Evolutionary conservation across 768 basidiomycete species (phyloP).

Genomic region (Leccinum imitatum): DNA sequence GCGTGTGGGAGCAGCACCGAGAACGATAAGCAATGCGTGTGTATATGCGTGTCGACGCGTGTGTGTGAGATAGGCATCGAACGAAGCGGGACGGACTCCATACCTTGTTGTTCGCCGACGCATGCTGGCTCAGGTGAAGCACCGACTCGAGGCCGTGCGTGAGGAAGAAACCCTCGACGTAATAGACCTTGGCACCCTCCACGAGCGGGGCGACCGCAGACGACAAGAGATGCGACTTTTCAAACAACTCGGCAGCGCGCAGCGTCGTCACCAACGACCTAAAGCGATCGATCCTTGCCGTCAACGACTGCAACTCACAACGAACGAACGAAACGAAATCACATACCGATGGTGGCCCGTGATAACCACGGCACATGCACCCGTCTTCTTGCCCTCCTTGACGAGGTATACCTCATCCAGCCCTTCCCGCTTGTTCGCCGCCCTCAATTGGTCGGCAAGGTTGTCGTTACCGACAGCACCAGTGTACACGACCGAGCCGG

Average conservation of each 20-base stretch:
- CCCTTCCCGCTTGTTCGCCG: constrained; percentile 90
- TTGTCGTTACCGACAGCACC: constrained; percentile 93
- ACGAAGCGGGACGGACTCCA: neutral
- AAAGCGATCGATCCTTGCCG: neutral
- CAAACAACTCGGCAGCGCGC: constrained; percentile 88
- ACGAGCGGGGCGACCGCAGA: constrained; percentile 74
- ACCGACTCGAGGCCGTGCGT: constrained; percentile 83
- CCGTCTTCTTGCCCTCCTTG: constrained; percentile 83
- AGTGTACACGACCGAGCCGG: constrained; percentile 85
- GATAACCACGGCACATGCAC: constrained; percentile 94
- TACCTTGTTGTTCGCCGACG: constrained; percentile 76
- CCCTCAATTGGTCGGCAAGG: constrained; percentile 85
- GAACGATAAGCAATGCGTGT: neutral
- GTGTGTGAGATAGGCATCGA: neutral
- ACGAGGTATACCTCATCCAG: constrained; percentile 88
- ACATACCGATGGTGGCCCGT: constrained; percentile 87
- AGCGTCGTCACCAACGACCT: constrained; percentile 94
- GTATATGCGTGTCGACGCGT: neutral
- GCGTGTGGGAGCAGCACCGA: neutral
- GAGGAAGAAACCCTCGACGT: constrained; percentile 97
- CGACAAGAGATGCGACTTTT: constrained; percentile 74
- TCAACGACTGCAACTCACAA: constrained; percentile 1
- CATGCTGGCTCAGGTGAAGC: constrained; percentile 73
- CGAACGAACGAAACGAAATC: neutral
- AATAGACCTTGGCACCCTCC: constrained; percentile 80